Evolutionary conservation across 2,329 filamentous ascomycete genomes (phyloP).

Genomic region (Colletotrichum aenigma): DNA sequence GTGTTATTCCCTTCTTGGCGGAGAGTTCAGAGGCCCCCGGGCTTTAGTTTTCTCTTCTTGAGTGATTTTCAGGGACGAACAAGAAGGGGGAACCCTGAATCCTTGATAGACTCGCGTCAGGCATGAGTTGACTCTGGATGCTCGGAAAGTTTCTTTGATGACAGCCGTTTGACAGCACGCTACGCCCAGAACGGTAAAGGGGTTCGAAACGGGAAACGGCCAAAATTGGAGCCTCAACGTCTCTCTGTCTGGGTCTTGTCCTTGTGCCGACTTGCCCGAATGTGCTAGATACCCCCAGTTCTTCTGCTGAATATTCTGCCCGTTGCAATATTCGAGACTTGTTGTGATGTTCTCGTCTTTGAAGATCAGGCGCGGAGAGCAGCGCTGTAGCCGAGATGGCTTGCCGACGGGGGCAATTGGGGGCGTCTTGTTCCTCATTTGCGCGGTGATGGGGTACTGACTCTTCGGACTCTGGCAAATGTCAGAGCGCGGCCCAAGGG

Average conservation of each 20-base stretch:
- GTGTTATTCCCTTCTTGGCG: background rate
- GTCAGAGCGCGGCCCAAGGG: constrained; percentile 12
- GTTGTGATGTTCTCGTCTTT: background rate
- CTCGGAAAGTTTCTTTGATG: background rate
- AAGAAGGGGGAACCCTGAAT: background rate
- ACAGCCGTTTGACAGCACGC: constrained; percentile 7
- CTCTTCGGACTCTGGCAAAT: background rate
- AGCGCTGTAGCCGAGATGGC: background rate
- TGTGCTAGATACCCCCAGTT: background rate
- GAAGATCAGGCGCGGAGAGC: background rate
- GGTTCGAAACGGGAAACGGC: background rate
- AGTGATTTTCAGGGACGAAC: background rate
- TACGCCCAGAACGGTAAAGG: constrained; percentile 1
- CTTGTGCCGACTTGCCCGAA: background rate
- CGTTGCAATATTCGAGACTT: background rate
- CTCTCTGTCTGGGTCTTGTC: background rate
- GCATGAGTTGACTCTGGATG: background rate
- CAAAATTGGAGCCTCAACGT: background rate
- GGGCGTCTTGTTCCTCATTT: background rate
- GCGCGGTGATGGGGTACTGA: background rate
- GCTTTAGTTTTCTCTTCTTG: background rate
- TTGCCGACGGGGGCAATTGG: background rate
- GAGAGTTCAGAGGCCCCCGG: background rate
- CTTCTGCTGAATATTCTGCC: background rate
- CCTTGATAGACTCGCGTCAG: background rate